Evolutionary conservation across 306 rosid genomes (phyloP).

Genomic region (Rosa rugosa): DNA sequence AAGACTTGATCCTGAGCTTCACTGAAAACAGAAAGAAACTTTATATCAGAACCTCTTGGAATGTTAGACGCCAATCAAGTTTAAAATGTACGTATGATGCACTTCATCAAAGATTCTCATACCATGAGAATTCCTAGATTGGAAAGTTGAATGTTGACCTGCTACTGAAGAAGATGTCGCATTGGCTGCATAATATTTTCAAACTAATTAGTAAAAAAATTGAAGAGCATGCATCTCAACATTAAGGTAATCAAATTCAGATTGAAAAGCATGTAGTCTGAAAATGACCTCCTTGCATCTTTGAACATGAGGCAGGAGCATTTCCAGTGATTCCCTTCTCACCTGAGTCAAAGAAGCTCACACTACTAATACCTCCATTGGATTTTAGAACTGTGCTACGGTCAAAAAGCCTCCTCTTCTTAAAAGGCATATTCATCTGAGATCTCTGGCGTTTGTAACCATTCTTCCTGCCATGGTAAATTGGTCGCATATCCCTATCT

Average conservation of each 20-base stretch:
- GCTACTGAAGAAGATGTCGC: slow-evolving; percentile 46
- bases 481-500: slow-evolving; percentile 58
- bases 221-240: slow-evolving; percentile 20
- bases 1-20: slow-evolving; percentile 90
- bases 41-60: slow-evolving; percentile 43
- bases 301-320: slow-evolving; percentile 45
- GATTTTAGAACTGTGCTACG: slow-evolving; percentile 47
- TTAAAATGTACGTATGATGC: slow-evolving; percentile 35
- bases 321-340: slow-evolving; percentile 44
- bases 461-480: slow-evolving; percentile 52
- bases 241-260: slow-evolving; percentile 9
- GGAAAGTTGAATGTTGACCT: slow-evolving; percentile 44
- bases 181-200: slow-evolving; percentile 43
- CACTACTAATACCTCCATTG: slow-evolving; percentile 40
- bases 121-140: slow-evolving; percentile 79
- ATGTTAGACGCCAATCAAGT: slow-evolving; percentile 43
- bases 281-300: slow-evolving; percentile 48
- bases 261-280: slow-evolving; percentile 23
- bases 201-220: slow-evolving; percentile 23
- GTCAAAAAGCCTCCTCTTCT: slow-evolving; percentile 73
- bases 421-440: slow-evolving; percentile 80
- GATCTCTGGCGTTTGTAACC: slow-evolving; percentile 60
- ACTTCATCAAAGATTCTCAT: slow-evolving; percentile 41
- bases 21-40: slow-evolving; percentile 60
- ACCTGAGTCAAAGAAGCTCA: slow-evolving; percentile 39